phyloP scores from a whole-genome alignment of 208 protist genomes.

The Leishmania gerbilli region DNA sequence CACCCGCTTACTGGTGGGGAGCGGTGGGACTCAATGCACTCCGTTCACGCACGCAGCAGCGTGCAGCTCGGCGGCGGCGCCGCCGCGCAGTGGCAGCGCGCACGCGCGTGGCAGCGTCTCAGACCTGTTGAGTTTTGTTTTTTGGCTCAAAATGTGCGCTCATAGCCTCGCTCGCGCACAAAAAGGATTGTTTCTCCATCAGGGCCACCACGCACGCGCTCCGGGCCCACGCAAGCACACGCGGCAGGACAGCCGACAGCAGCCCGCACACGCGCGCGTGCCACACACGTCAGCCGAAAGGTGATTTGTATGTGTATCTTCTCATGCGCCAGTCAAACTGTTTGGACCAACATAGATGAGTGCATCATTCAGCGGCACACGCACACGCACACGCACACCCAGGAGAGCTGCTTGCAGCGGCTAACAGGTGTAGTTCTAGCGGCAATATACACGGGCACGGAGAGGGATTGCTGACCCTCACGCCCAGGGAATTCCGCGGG shows the following conservation, averaged over 20 bases:
- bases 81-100: background rate
- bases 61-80: background rate
- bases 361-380: slow-evolving; percentile 22
- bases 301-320: slow-evolving; percentile 31
- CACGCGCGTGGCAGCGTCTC: background rate
- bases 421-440: background rate
- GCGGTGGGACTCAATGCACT: slow-evolving; percentile 32
- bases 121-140: slow-evolving; percentile 34
- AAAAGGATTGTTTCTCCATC: slow-evolving; percentile 16
- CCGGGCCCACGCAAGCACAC: background rate
- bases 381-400: background rate
- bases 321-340: slow-evolving; percentile 30
- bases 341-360: slow-evolving; percentile 34
- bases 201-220: background rate
- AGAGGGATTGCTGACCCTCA: slow-evolving; percentile 20
- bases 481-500: slow-evolving; percentile 22
- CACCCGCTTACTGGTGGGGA: slow-evolving; percentile 9
- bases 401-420: no score
- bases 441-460: slow-evolving; percentile 21
- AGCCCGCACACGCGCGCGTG: background rate
- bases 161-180: slow-evolving; percentile 30
- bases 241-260: background rate
- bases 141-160: slow-evolving; percentile 33
- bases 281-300: slow-evolving; percentile 24
- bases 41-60: background rate